Evolutionary conservation across 371 early-diverging fungal genomes (phyloP), one percentile per base, ranked within the genome.

Genomic region (Choanephora cucurbitarum): DNA sequence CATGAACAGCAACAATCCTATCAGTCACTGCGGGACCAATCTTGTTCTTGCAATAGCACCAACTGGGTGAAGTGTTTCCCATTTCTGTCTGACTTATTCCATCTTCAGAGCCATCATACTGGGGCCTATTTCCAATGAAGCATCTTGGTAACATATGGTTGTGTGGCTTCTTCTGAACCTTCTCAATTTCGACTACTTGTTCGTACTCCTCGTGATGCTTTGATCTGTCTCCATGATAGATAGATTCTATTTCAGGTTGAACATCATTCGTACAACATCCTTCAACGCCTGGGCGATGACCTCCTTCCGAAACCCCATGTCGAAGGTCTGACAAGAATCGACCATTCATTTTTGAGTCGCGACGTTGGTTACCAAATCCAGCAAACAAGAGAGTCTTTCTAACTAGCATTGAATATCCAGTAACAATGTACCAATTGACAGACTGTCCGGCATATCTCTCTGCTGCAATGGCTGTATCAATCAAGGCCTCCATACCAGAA

Each of bases 401-500:
- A 0, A 76, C 69, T 5, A 49, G 32, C 19, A 37, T 4, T 0
- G 75, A 60, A 19, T 60, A 49, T 4, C 61, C 64, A 28, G 62
- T 43, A 10, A 69, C 70, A 41, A 77, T 62, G 37, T 66, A 73
- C 77, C 77, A 77, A 39, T 48, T 58, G 1, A 69, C 60, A n/a
- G 51, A 42, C 19, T 57, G 51, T 15, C 72, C 72, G 10, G 68
- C 40, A 24, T 72, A 68, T 1, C 80, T 72, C 6, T 77, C 74
- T 0, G 73, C 70, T 52, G 72, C 69, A 1, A 72, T 65, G 1
- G 77, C 77, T 5, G 69, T 52, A 39, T 76, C 76, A 7, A 73
- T 57, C 21, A 93, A 75, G 14, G 81, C 78, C 57, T 92, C 92
- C 46, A 89, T 66, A 28, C 91, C 94, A 1, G 93, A 87, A 24